Evolutionary conservation across 352 stramenopile species (phyloP).

Genomic region (Phytophthora fragariaefolia): DNA sequence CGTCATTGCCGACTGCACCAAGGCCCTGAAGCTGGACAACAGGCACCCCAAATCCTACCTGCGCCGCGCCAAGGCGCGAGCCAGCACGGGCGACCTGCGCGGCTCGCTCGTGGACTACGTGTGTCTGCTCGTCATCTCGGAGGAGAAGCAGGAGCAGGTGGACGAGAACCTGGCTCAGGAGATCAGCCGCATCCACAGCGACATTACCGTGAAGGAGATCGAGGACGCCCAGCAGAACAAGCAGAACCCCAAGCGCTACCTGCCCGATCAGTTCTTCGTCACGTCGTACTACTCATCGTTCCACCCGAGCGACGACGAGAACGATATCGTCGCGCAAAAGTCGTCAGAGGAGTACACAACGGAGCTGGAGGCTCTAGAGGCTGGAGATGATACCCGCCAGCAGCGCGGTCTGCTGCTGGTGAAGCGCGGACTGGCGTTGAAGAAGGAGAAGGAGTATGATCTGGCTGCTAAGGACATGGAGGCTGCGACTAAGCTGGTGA

Average conservation of each 20-base stretch:
- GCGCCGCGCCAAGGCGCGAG: slow-evolving; percentile 75
- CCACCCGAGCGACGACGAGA: slow-evolving; percentile 81
- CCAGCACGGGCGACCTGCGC: slow-evolving; percentile 48
- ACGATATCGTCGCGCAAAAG: slow-evolving; percentile 63
- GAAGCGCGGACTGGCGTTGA: slow-evolving; percentile 67
- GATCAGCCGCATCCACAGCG: slow-evolving; percentile 80
- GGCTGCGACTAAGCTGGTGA: slow-evolving; percentile 52
- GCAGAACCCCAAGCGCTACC: slow-evolving; percentile 59
- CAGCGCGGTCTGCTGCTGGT: slow-evolving; percentile 63
- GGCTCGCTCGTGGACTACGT: slow-evolving; percentile 84
- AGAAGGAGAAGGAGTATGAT: slow-evolving; percentile 76
- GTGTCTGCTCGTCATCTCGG: slow-evolving; percentile 78
- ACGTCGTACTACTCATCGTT: slow-evolving; percentile 90
- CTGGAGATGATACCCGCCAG: slow-evolving; percentile 33
- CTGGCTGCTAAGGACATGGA: slow-evolving; percentile 66
- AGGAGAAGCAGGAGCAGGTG: slow-evolving; percentile 79
- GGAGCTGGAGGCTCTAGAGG: slow-evolving; percentile 51
- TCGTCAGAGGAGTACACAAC: slow-evolving; percentile 61
- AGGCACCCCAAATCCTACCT: slow-evolving; percentile 80
- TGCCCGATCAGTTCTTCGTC: slow-evolving; percentile 86
- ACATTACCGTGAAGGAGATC: slow-evolving; percentile 75
- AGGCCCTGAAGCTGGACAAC: slow-evolving; percentile 69
- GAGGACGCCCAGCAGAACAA: slow-evolving; percentile 66
- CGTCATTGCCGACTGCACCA: slow-evolving; percentile 71
- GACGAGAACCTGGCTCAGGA: slow-evolving; percentile 73